Evolutionary conservation across 2,329 filamentous ascomycete genomes (phyloP), one percentile per base, ranked within the genome.

Genomic region (Magnaporthiopsis rhizophila): DNA sequence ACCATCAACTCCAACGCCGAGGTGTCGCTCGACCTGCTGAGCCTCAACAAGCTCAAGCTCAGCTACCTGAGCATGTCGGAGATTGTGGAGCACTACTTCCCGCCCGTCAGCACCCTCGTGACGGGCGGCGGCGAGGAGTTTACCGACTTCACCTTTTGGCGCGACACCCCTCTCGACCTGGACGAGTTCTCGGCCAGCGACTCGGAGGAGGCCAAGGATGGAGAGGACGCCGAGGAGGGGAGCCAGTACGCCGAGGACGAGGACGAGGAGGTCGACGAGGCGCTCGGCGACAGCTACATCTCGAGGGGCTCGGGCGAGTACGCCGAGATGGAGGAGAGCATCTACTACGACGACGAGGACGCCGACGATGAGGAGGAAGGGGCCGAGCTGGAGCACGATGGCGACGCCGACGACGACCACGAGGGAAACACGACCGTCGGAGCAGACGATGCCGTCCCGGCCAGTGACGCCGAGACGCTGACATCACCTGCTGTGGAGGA

Each of bases 21-120:
- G 75, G 93, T 99, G 36, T 94, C 90, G 34, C 80, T 99, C 28
- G 94, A 98, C 73, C 80, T 99, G 59, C 80, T 98, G 58, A 94
- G 88, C 67, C 83, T 98, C 64, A 97, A 96, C 77, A 96, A 92
- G 74, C 90, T 98, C 74, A 97, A 95, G 78, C 94, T 96, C 71
- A 97, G 91, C 68, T 99, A 99, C 74, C 92, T 97, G 67, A 93
- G 91, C 71, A 99, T 99, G 88, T 89, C 91, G 66, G 96, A 99
- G 75, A 89, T 99, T 65, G 91, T 99, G 8, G 95, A 99, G 74
- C 95, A 99, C 76, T 98, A 97, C 79, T 99, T 99, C 75, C 95
- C 95, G 8, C 92, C 96, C 1, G 89, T 96, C 15, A 91, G 89
- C 67, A 88, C 93, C 32, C 82, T 99, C 36, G 88, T 97, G 24